These are phyloP conservation scores for Rhodotorula sp. DNA, from an alignment of 1,284 basidiomycete genomes.

Conservation along the genomic window DNA sequence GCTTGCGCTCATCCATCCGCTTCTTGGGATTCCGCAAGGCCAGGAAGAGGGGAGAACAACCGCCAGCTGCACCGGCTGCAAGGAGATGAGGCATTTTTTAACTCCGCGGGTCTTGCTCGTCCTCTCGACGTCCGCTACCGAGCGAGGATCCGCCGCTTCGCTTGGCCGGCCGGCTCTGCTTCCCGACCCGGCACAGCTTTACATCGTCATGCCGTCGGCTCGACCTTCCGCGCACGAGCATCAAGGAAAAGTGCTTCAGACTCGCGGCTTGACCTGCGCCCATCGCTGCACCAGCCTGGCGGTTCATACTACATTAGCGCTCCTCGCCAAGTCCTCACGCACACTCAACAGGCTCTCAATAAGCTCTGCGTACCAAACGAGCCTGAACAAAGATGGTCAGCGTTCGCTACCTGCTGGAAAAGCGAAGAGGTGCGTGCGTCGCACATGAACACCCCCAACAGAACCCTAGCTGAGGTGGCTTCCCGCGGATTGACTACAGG, in stretches of 20 bases:
- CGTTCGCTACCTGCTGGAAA: constrained; percentile 18
- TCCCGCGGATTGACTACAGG: neutral
- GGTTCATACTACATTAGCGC: too few relatives aligned
- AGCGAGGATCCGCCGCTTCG: too few relatives aligned
- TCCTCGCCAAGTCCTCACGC: neutral
- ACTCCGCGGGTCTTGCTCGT: too few relatives aligned
- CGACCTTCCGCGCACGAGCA: neutral
- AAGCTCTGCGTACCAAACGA: neutral
- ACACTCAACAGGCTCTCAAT: neutral
- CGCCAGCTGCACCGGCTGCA: too few relatives aligned
- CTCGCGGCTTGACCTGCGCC: neutral
- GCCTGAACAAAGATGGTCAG: constrained; percentile 5
- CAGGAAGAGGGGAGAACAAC: too few relatives aligned
- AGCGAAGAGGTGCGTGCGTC: constrained; percentile 9
- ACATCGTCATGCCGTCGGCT: neutral
- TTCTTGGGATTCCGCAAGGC: too few relatives aligned
- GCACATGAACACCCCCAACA: neutral
- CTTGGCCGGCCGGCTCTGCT: too few relatives aligned
- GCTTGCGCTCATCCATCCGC: too few relatives aligned
- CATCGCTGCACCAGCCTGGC: neutral
- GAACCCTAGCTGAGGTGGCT: neutral
- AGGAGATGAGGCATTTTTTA: too few relatives aligned
- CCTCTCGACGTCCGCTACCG: too few relatives aligned
- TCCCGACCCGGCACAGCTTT: neutral
- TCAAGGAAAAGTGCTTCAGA: neutral